Percentiles rank a stretch among this genome's conserved stretches.
Conservation (phyloP, 768 basidiomycete species). For the Phlebiopsis gigantea region DNA sequence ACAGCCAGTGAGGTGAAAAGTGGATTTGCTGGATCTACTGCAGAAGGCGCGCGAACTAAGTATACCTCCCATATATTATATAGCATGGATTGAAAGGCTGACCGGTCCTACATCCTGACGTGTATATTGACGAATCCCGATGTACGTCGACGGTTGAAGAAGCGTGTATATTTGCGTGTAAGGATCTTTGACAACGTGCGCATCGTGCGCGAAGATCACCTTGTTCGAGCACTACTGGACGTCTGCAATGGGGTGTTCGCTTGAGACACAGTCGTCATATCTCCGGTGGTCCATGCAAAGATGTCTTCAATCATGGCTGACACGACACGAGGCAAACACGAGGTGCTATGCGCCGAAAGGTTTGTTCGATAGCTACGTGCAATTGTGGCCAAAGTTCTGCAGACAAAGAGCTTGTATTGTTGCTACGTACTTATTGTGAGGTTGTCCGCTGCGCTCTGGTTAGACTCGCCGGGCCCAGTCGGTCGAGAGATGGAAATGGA, state of each 20-base stretch:
- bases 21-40: not conserved
- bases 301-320: not conserved
- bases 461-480: not conserved
- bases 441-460: not conserved
- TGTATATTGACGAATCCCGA: not conserved
- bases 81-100: too few species aligned
- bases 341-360: not conserved
- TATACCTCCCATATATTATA: too few species aligned
- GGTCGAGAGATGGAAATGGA: not conserved
- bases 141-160: not conserved
- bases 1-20: not conserved
- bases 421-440: not conserved
- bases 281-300: not conserved
- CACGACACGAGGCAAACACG: not conserved
- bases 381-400: not conserved
- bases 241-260: not conserved
- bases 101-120: not conserved
- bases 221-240: not conserved
- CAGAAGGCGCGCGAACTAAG: too few species aligned
- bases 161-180: too few species aligned
- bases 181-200: not conserved
- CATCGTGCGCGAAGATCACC: not conserved
- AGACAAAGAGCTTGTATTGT: not conserved
- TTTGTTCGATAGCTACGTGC: not conserved
- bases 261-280: not conserved